Percentiles rank a stretch among this genome's conserved stretches.
Evolutionary conservation across 495 filamentous ascomycete genomes (phyloP).

Genomic region (Amorphotheca resinae): DNA sequence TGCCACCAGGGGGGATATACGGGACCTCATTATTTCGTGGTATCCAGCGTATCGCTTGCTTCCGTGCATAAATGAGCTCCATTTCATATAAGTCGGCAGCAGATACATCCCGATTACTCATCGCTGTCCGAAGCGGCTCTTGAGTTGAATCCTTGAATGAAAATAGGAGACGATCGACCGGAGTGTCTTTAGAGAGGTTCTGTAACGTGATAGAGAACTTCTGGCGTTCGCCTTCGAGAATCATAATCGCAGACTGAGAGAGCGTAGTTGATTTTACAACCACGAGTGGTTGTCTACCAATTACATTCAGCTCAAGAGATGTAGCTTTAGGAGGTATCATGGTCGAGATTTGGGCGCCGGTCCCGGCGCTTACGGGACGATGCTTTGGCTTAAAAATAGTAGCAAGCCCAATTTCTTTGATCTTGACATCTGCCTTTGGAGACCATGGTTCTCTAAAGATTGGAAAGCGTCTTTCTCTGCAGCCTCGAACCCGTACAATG

Average conservation of each 20-base stretch:
- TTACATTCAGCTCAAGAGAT: constrained; percentile 40
- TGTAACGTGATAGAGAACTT: constrained; percentile 68
- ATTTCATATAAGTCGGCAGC: constrained; percentile 73
- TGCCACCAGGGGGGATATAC: constrained; percentile 56
- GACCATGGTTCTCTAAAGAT: constrained; percentile 70
- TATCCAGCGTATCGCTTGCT: constrained; percentile 57
- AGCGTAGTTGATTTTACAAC: constrained; percentile 63
- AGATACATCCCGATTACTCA: constrained; percentile 62
- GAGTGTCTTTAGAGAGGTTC: constrained; percentile 56
- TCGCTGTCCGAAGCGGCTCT: constrained; percentile 56
- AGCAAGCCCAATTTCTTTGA: constrained; percentile 57
- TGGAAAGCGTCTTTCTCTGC: constrained; percentile 67
- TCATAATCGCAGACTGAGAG: constrained; percentile 78
- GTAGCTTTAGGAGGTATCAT: constrained; percentile 22
- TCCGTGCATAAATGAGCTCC: constrained; percentile 61
- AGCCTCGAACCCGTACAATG: constrained; percentile 65
- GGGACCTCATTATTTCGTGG: constrained; percentile 37
- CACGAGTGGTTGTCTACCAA: constrained; percentile 64
- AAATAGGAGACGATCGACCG: constrained; percentile 74
- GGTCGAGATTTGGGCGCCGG: constrained; percentile 15
- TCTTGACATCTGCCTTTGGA: constrained; percentile 55
- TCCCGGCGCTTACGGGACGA: constrained; percentile 41
- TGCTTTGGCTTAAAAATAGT: constrained; percentile 35
- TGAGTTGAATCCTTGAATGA: constrained; percentile 85
- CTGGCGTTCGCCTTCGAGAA: constrained; percentile 74